Base-by-base conservation (phyloP, 768 basidiomycete species). In the Kwoniella sp. region DNA sequence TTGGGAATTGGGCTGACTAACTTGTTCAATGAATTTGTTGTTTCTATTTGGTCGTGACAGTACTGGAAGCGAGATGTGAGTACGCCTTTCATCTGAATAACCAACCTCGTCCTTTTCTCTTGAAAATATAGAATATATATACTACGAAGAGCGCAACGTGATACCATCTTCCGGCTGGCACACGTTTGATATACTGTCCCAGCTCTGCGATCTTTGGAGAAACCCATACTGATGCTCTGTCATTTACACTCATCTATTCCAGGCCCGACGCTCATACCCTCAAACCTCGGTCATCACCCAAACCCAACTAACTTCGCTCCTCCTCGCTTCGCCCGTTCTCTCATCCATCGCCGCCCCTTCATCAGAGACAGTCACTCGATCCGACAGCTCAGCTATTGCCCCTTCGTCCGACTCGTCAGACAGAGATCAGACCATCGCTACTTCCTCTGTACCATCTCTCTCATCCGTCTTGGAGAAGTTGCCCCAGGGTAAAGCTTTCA, bases 21-120 rank as follows among this genome's bases (percentile, higher is more conserved):
- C n/a, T n/a, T n/a, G n/a, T n/a, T n/a, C n/a, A n/a, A n/a, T n/a
- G n/a, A n/a, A n/a, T n/a, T n/a, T n/a, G n/a, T n/a, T n/a, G n/a
- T n/a, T n/a, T n/a, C n/a, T n/a, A n/a, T n/a, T n/a, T n/a, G n/a
- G n/a, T n/a, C 44, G 10, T 53, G 33, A 33, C 57, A 82, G 60
- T 97, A 97, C 84, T 94, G 89, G 88, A 95, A 95, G 81, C 90
- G 93, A 65, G 93, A 96, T 81, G 90, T 94, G 48, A 60, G 78
- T 66, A 13, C 0, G 15, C 22, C 6, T 22, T 25, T 50, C 27
- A 9, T 36, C 33, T 24, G 12, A 13, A 10, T 49, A n/a, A n/a
- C n/a, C n/a, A n/a, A n/a, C n/a, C 0, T 29, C 47, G n/a, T n/a
- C 12, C 47, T 46, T 27, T 33, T 13, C 6, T 33, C 33, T 33